Evolutionary conservation across 106 monocot species (phyloP).

Genomic region (Acanthochlamys bracteata): DNA sequence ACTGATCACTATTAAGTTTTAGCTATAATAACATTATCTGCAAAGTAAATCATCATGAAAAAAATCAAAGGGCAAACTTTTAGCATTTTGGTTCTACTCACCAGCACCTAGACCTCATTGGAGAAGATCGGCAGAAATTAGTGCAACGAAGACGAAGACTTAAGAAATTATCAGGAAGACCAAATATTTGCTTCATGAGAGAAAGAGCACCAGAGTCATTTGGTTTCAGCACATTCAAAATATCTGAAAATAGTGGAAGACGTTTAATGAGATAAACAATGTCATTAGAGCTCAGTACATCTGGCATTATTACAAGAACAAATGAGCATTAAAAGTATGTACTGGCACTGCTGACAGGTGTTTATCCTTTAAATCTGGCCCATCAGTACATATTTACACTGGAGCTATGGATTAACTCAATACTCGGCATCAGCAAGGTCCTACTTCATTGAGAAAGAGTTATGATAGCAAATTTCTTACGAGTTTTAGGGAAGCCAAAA

Average conservation of each 20-base stretch:
- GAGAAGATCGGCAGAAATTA: not conserved
- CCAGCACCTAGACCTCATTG: conserved; percentile 25
- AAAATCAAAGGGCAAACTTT: not conserved
- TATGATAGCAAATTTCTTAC: conserved; percentile 27
- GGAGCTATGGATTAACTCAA: too few relatives aligned
- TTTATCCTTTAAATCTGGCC: too few relatives aligned
- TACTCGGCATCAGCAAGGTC: too few relatives aligned
- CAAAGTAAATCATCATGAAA: too few relatives aligned
- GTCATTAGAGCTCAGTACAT: not conserved
- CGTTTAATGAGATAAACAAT: too few relatives aligned
- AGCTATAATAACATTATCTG: too few relatives aligned
- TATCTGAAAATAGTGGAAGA: conserved; percentile 28
- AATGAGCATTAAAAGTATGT: too few relatives aligned
- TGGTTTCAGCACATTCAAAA: conserved; percentile 34
- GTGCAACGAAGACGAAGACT: conserved; percentile 3
- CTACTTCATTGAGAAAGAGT: too few relatives aligned
- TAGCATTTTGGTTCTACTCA: conserved; percentile 16
- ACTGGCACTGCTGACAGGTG: too few relatives aligned
- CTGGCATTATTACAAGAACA: too few relatives aligned
- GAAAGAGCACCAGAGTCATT: conserved; percentile 32
- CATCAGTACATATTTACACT: too few relatives aligned
- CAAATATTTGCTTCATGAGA: conserved; percentile 43
- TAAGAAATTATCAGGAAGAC: conserved; percentile 8
- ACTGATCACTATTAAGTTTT: too few relatives aligned
- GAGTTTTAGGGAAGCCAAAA: conserved; percentile 22